Evolutionary conservation across 108 stramenopile genomes (phyloP).

Genomic region (Nitzschia inconspicua): DNA sequence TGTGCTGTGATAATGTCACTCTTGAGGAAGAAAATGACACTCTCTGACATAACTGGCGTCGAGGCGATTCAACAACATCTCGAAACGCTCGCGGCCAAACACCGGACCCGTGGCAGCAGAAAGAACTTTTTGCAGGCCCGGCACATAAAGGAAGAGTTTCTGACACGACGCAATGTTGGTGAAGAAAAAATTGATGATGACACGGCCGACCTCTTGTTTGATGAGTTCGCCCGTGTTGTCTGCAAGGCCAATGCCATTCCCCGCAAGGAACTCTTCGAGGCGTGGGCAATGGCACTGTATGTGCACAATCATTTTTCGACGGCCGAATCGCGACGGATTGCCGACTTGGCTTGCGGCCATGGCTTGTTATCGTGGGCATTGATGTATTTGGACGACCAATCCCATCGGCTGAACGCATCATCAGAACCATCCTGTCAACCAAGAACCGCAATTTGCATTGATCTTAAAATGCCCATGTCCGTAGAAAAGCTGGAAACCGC

Average conservation of each 20-base stretch:
- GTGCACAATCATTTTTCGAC: constrained; percentile 43
- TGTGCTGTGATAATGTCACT: no score
- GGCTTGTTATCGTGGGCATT: constrained; percentile 64
- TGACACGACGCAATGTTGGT: no score
- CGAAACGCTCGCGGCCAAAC: no score
- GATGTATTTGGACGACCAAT: constrained; percentile 38
- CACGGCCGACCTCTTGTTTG: constrained; percentile 24
- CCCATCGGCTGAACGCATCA: no score
- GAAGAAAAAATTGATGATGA: no score
- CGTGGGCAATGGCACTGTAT: constrained; percentile 61
- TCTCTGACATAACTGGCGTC: no score
- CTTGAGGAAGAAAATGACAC: no score
- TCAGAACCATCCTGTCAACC: no score
- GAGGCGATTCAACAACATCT: no score
- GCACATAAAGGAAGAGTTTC: no score
- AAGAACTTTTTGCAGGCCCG: no score
- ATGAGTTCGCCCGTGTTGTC: constrained; percentile 52
- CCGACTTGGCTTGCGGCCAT: constrained; percentile 61
- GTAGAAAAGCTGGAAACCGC: constrained; percentile 39
- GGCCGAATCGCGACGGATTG: constrained; percentile 18
- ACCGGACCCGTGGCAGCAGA: no score
- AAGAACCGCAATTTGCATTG: constrained; percentile 52
- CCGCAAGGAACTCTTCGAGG: constrained; percentile 71
- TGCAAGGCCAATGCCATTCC: constrained; percentile 47
- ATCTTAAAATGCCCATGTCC: constrained; percentile 55